Conservation (phyloP, 305 asterid species). For the Solanum aculeatissimum region DNA sequence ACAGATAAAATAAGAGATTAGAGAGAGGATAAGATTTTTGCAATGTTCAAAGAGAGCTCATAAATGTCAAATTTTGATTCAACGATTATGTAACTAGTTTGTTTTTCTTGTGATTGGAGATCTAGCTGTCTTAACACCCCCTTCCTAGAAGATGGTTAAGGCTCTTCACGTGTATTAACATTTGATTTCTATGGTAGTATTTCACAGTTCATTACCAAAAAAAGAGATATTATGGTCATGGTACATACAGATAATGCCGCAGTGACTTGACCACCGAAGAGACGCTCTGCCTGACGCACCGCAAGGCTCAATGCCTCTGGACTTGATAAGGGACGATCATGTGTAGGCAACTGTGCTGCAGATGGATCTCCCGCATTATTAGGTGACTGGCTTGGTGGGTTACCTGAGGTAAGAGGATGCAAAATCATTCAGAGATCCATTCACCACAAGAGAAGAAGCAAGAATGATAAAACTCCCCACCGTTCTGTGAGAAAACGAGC, state of each 20-base stretch:
- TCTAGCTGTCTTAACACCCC: not conserved
- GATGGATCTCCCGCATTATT: constrained; percentile 17
- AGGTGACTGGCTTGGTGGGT: constrained; percentile 38
- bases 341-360: constrained; percentile 39
- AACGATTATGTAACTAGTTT: not conserved
- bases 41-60: not conserved
- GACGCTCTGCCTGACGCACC: constrained; percentile 47
- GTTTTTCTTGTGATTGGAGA: not conserved
- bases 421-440: constrained; percentile 1
- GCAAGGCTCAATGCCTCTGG: constrained; percentile 57
- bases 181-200: not conserved
- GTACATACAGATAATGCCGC: constrained; percentile 71
- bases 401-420: constrained; percentile 15
- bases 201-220: not conserved
- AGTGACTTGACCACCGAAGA: constrained; percentile 47
- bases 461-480: constrained; percentile 16
- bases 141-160: not conserved
- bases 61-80: not conserved
- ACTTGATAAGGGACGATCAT: constrained; percentile 46
- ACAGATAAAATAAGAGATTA: not conserved
- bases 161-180: not conserved
- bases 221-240: not conserved
- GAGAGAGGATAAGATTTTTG: not conserved
- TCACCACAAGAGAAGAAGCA: not conserved
- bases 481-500: constrained; percentile 46